Base-by-base conservation (phyloP, 371 early-diverging fungal genomes). In the Thermomucor indicae-seudaticae region DNA sequence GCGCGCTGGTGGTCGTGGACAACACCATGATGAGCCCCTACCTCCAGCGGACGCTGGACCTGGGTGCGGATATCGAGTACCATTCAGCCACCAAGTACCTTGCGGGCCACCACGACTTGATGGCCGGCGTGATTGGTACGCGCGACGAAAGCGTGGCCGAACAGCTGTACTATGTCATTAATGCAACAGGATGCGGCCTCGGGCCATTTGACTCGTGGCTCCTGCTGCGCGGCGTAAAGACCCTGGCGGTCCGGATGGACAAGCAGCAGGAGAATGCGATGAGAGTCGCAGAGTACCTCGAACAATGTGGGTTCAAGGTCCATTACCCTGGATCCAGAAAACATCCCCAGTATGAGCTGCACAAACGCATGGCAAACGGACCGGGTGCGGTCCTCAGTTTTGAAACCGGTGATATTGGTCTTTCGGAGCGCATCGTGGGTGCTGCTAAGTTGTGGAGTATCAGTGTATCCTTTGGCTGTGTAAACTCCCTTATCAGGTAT, bases 341-440 rank as follows among this genome's bases (percentile, higher is more conserved):
- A 0, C 92, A 96, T 52, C 94, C 96, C 12, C 92, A 92, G 55
- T 85, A 91, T 55, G 91, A 86, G 30, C 62, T 96, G 22, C 95
- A 95, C 60, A 67, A 65, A 44, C 67, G 69, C 22, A 83, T 91
- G 77, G 76, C 94, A 1, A 65, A 76, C 17, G 97, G 97, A 3
- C 86, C 92, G 14, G 98, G 98, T 25, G 96, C 96, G 2, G 96
- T 98, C 24, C 79, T 98, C 52, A 88, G 89, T 57, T 93, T 98
- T 60, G 87, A 88, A 64, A 97, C 96, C 10, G 95, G 96, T 4
- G 85, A 89, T 54, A 80, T 90, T 20, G 89, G 79, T 6, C 62
- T 84, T 51, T 85, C 86, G n/a, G 88, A 89, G 57, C 74, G 85
- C 38, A 83, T 97, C 48, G 95, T 94, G 0, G 93, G 93, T 61